These are phyloP conservation scores for Saccharomycopsis fibuligera DNA, from an alignment of 805 yeast genomes.

Conservation along the genomic window DNA sequence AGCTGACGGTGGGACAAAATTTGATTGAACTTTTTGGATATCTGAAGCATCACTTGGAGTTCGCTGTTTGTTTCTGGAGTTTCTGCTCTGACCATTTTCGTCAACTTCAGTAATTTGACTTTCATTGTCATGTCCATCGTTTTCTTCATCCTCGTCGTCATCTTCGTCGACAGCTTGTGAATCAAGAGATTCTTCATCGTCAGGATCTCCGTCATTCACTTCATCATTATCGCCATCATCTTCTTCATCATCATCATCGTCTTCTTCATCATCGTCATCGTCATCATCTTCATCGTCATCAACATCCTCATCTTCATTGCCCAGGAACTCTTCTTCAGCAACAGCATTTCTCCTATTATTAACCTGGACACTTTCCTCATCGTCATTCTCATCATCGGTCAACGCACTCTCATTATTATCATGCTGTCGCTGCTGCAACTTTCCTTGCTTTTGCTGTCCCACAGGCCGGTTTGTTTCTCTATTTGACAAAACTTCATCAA, in stretches of 20 bases:
- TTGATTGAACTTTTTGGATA: conserved; percentile 8
- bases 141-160: conserved; percentile 6
- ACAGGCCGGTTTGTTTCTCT: not conserved
- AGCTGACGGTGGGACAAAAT: conserved; percentile 33
- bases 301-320: conserved; percentile 21
- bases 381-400: conserved; percentile 24
- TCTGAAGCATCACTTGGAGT: conserved; percentile 23
- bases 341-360: conserved; percentile 2
- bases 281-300: conserved; percentile 21
- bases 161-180: conserved; percentile 3
- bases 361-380: conserved; percentile 17
- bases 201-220: conserved; percentile 18
- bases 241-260: conserved; percentile 15
- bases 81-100: not conserved
- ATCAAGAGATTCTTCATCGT: conserved; percentile 3
- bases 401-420: not conserved
- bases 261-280: conserved; percentile 9
- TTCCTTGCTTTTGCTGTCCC: not conserved
- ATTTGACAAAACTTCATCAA: not conserved
- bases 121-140: conserved; percentile 10
- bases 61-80: conserved; percentile 26
- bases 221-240: conserved; percentile 22
- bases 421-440: too few species aligned
- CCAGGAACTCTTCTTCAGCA: conserved; percentile 22
- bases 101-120: conserved; percentile 16